Evolutionary conservation across 345 rosid genomes (phyloP), one percentile per base, ranked within the genome.

Genomic region (Sisymbrium altissimum): DNA sequence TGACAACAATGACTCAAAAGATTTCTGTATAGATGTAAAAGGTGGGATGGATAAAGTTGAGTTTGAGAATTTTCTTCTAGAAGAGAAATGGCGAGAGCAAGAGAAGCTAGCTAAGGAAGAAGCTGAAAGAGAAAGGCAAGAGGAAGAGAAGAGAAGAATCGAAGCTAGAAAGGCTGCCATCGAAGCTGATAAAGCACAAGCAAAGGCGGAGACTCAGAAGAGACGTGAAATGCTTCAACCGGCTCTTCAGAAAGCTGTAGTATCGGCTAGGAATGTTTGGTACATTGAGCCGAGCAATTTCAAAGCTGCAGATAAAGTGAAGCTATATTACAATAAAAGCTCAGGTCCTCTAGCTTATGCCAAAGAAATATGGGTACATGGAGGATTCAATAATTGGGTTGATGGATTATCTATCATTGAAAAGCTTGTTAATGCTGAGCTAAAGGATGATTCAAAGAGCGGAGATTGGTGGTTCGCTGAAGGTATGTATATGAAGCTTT

Each of bases 391-490:
- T 77, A 89, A 86, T 57, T 94, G 98, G 98, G 81, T 15, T 62
- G 80, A 82, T 74, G 96, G 98, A 44, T 71, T 94, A 75, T 82
- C 90, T 64, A 83, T 94, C 41, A 74, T 65, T 33, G 89, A 79
- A 74, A 86, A 69, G 80, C 90, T 91, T 75, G 87, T 81, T 43
- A 71, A 66, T 49, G 77, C 83, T 45, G 83, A 83, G 72, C 72
- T 79, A 78, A 77, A 68, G 50, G 68, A 76, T 53, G 83, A 80
- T 69, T 73, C 79, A 79, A 83, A 80, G 80, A 86, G 63, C 40
- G 83, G 79, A 50, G 90, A 89, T 74, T 94, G 98, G 98, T 89
- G 98, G 91, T 88, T 77, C 48, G 89, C 86, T 61, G 86, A 86
- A 75, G 89, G 98, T 94, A 86, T 76, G 10, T 29, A n/a, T 36